Evolutionary conservation across 495 filamentous ascomycete genomes (phyloP).

Genomic region (Tuber calosporum): DNA sequence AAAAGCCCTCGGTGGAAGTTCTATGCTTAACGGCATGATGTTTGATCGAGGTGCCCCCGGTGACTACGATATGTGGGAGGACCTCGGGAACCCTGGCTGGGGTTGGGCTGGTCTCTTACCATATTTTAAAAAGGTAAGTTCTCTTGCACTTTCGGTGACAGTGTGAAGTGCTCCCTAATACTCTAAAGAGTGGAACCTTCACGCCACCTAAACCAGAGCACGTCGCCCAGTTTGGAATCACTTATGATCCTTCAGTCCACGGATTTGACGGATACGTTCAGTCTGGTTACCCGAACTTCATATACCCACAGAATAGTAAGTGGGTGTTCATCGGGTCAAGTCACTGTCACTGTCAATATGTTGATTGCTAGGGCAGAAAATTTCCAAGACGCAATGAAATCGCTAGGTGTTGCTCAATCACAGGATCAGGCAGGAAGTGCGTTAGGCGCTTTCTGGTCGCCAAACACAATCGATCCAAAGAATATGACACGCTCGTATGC

Average conservation of each 20-base stretch:
- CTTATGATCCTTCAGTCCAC: constrained; percentile 44
- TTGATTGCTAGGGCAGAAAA: constrained; percentile 17
- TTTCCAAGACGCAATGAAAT: constrained; percentile 31
- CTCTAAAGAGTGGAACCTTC: constrained; percentile 34
- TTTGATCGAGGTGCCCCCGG: constrained; percentile 36
- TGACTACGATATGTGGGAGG: constrained; percentile 45
- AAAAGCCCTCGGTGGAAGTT: constrained; percentile 37
- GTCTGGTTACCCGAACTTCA: constrained; percentile 45
- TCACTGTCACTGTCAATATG: not conserved
- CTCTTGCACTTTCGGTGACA: not conserved
- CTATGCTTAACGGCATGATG: constrained; percentile 37
- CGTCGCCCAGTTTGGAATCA: constrained; percentile 39
- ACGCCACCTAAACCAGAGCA: constrained; percentile 36
- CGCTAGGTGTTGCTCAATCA: constrained; percentile 19
- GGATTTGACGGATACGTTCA: constrained; percentile 45
- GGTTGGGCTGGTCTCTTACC: constrained; percentile 43
- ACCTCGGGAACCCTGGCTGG: constrained; percentile 44
- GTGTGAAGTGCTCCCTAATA: not conserved
- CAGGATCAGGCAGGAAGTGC: constrained; percentile 27
- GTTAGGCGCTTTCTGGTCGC: constrained; percentile 29
- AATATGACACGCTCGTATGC: constrained; percentile 39
- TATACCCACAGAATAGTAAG: constrained; percentile 42
- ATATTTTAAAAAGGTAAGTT: constrained; percentile 44
- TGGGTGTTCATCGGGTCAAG: not conserved
- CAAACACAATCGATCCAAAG: constrained; percentile 33